Evolutionary conservation across 2,329 filamentous ascomycete genomes (phyloP).

Genomic region (Zalaria obscura): DNA sequence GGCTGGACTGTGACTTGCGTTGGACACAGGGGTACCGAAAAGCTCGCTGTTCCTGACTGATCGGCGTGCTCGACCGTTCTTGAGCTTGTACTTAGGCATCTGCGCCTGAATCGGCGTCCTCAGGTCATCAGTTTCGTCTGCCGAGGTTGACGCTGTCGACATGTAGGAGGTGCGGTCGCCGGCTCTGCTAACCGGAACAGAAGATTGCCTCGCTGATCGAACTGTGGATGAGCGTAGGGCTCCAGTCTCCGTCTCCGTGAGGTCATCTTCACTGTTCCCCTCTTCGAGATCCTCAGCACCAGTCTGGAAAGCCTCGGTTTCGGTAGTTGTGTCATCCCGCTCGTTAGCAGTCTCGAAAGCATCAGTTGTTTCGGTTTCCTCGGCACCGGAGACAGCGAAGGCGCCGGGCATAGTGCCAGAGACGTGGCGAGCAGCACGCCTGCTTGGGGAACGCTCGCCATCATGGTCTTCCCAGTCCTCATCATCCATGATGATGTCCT

Average conservation of each 20-base stretch:
- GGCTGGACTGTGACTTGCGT: conserved; percentile 27
- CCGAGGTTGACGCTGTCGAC: conserved; percentile 81
- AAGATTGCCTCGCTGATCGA: conserved; percentile 19
- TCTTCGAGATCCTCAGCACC: conserved; percentile 59
- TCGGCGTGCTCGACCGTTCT: conserved; percentile 32
- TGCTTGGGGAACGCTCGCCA: conserved; percentile 43
- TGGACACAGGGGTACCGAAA: conserved; percentile 25
- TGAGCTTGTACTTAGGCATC: conserved; percentile 57
- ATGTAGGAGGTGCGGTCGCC: conserved; percentile 56
- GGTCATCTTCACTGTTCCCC: conserved; percentile 59
- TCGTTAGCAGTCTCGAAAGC: conserved; percentile 67
- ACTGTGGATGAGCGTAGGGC: conserved; percentile 5
- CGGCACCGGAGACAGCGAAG: conserved; percentile 5
- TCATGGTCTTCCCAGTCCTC: conserved; percentile 86
- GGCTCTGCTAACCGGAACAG: conserved; percentile 31
- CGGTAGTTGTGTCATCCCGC: conserved; percentile 51
- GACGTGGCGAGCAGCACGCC: conserved; percentile 13
- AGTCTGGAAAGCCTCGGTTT: conserved; percentile 91
- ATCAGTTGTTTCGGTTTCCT: conserved; percentile 42
- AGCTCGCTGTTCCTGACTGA: conserved; percentile 5
- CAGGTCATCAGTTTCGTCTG: conserved; percentile 49
- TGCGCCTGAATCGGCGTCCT: conserved; percentile 51
- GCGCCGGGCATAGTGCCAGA: too few relatives aligned
- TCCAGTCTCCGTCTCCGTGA: conserved; percentile 69
- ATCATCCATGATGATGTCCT: conserved; percentile 64